A percentile compares a stretch with the other conserved stretches of the same genome.
Evolutionary conservation across 345 rosid genomes (phyloP).

Genomic region (Moricandia arvensis): DNA sequence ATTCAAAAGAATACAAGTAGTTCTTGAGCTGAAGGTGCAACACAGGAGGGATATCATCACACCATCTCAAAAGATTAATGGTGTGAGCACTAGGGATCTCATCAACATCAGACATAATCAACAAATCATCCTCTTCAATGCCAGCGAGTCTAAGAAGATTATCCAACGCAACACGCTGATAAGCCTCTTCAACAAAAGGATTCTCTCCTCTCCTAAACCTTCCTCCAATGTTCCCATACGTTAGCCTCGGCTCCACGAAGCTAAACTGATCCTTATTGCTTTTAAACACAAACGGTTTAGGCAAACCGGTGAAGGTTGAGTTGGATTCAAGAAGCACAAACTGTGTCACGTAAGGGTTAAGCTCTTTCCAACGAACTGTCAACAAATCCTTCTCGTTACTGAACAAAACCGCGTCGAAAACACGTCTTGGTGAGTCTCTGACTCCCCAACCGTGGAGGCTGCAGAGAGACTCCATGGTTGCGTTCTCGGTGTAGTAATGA

Average conservation of each 20-base stretch:
- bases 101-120: conserved; percentile 96
- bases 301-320: conserved; percentile 74
- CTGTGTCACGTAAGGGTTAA: conserved; percentile 73
- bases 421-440: conserved; percentile 76
- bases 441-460: conserved; percentile 81
- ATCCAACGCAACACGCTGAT: conserved; percentile 80
- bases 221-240: conserved; percentile 78
- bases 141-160: conserved; percentile 72
- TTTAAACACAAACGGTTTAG: conserved; percentile 61
- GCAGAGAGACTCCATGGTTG: conserved; percentile 64
- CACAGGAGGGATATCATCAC: conserved; percentile 68
- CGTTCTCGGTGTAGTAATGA: conserved; percentile 53
- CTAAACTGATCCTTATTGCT: conserved; percentile 51
- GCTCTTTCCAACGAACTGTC: conserved; percentile 78
- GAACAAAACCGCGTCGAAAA: conserved; percentile 80
- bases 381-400: conserved; percentile 76
- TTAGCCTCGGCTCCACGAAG: conserved; percentile 69
- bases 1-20: conserved; percentile 85
- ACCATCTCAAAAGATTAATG: conserved; percentile 86
- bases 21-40: conserved; percentile 85
- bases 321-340: conserved; percentile 91
- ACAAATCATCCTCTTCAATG: conserved; percentile 83
- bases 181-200: conserved; percentile 87
- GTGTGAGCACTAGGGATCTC: conserved; percentile 97
- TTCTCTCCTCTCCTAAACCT: conserved; percentile 82